Evolutionary conservation across 2,329 filamentous ascomycete species (phyloP), one percentile per base, ranked within the genome.

Genomic region (Volutella citrinella): DNA sequence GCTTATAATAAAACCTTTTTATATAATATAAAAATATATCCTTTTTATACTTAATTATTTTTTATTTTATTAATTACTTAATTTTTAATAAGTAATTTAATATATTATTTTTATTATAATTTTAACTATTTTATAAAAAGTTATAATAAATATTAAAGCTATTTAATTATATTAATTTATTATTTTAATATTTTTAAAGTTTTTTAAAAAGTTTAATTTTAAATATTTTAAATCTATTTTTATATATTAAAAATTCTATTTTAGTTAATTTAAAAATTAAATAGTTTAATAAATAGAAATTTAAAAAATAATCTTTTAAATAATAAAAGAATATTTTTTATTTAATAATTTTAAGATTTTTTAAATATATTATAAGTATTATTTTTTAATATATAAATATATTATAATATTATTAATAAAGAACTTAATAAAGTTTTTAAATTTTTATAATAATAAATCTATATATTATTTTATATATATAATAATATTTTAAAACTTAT

Each of bases 21-120:
- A n/a, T n/a, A n/a, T n/a, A n/a, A n/a, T n/a, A n/a, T n/a, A n/a
- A n/a, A n/a, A n/a, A n/a, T n/a, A n/a, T 29, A 23, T 23, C 7
- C 15, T 26, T 24, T 25, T 17, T 19, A 23, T 19, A 21, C 24
- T 24, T 10, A 20, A 14, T 14, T 30, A 35, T 17, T 17, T 21
- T 22, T 31, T 36, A 34, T 39, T 23, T 28, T n/a, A 7, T 15
- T 18, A 28, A 32, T 12, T 15, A 19, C 14, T 28, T 27, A 21
- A 6, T 27, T 8, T 23, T 16, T 24, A 26, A 33, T n/a, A 12
- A 17, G n/a, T 15, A n/a, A 26, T 11, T 18, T 19, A 32, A 13
- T 21, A 19, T 18, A 20, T 20, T 22, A 7, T 29, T 18, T n/a
- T n/a, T n/a, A n/a, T n/a, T n/a, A n/a, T n/a, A 9, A 28, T 19